Conservation (phyloP, 2,329 filamentous ascomycete genomes). For the Colletotrichum euphorbiae region DNA sequence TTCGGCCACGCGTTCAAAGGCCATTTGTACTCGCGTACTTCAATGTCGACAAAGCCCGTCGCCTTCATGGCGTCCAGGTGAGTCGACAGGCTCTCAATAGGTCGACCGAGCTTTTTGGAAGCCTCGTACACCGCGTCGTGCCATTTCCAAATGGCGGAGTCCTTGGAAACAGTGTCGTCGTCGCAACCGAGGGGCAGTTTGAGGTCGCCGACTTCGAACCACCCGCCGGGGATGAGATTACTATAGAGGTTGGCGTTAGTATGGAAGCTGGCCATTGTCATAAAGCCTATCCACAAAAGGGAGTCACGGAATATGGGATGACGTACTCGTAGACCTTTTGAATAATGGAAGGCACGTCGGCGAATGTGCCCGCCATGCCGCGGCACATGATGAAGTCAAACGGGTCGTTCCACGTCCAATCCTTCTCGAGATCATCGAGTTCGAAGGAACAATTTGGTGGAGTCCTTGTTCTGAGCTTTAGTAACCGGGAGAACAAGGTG, state of each 20-base stretch:
- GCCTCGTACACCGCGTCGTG: conserved; percentile 46
- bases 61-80: conserved; percentile 38
- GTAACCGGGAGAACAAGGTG: too few relatives aligned
- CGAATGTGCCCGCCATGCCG: conserved; percentile 47
- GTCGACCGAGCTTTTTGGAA: conserved; percentile 45
- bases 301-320: not conserved
- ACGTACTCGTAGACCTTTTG: conserved; percentile 41
- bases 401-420: conserved; percentile 47
- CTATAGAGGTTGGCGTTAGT: not conserved
- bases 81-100: conserved; percentile 43
- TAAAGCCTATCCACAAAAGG: not conserved
- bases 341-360: conserved; percentile 43
- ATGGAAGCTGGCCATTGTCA: too few relatives aligned
- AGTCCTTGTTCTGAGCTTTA: conserved; percentile 42
- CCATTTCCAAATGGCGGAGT: conserved; percentile 47
- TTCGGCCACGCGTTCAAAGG: not conserved
- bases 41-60: not conserved
- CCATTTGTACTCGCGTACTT: not conserved
- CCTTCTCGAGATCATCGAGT: conserved; percentile 50
- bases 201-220: conserved; percentile 47
- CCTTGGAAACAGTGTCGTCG: conserved; percentile 46
- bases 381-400: conserved; percentile 52
- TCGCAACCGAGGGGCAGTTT: conserved; percentile 45
- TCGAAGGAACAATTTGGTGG: conserved; percentile 59
- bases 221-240: conserved; percentile 47